A percentile compares a stretch with the other conserved stretches of the same genome.
Evolutionary conservation across 2,329 filamentous ascomycete species (phyloP).

Genomic region (Colletotrichum lini): DNA sequence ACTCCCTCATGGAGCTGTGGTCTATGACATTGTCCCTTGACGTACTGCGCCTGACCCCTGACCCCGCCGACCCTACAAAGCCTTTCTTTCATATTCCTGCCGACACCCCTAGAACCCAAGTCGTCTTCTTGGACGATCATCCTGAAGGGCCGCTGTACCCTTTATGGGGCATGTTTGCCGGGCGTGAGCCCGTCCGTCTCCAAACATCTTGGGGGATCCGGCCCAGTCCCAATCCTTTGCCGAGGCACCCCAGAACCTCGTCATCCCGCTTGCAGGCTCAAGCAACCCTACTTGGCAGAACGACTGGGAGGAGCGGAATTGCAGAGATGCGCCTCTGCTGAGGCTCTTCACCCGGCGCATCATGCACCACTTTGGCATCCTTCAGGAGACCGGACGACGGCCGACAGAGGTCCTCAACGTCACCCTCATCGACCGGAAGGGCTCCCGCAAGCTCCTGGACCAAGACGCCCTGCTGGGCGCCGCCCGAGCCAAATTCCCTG

Average conservation of each 20-base stretch:
- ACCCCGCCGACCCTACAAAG: conserved; percentile 29
- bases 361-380: neutral
- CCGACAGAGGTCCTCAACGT: conserved; percentile 44
- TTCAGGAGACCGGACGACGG: neutral
- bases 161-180: conserved; percentile 55
- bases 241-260: conserved; percentile 48
- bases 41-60: conserved; percentile 48
- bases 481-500: conserved; percentile 46
- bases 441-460: conserved; percentile 50
- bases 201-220: conserved; percentile 43
- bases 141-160: conserved; percentile 53
- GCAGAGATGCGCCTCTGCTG: conserved; percentile 35
- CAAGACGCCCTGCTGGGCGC: conserved; percentile 48
- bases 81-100: conserved; percentile 44
- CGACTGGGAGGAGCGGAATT: conserved; percentile 54
- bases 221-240: conserved; percentile 28
- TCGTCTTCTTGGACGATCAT: conserved; percentile 54
- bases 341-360: neutral
- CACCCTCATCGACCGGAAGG: conserved; percentile 54
- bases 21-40: conserved; percentile 52
- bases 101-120: conserved; percentile 48
- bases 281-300: conserved; percentile 59
- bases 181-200: conserved; percentile 49
- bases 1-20: conserved; percentile 54
- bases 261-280: conserved; percentile 57